Conservation (phyloP, 2,329 filamentous ascomycete genomes). For the Fusarium nematophilum region DNA sequence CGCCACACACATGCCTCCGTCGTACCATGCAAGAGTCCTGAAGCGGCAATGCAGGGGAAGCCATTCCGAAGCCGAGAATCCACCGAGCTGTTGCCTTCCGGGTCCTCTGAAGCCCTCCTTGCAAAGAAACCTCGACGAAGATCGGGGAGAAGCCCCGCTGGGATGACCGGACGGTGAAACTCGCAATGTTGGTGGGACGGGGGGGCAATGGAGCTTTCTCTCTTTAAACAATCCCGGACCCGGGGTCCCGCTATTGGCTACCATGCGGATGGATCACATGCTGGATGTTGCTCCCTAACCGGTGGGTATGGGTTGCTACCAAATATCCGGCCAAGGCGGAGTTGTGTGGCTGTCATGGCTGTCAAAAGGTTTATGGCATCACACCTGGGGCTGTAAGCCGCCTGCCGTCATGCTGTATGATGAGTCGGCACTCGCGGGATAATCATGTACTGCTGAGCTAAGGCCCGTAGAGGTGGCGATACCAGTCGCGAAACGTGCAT, state of each 20-base stretch:
- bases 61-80: slow-evolving; percentile 30
- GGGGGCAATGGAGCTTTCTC: not conserved
- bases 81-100: slow-evolving; percentile 22
- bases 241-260: slow-evolving; percentile 35
- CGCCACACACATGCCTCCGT: slow-evolving; percentile 31
- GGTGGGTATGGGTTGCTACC: slow-evolving; percentile 17
- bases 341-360: not conserved
- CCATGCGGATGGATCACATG: slow-evolving; percentile 42
- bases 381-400: slow-evolving; percentile 7
- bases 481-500: not conserved
- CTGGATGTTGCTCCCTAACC: slow-evolving; percentile 15
- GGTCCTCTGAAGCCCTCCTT: slow-evolving; percentile 16
- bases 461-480: slow-evolving; percentile 1
- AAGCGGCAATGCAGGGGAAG: slow-evolving; percentile 35
- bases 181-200: slow-evolving; percentile 18
- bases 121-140: not conserved
- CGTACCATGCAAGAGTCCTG: slow-evolving; percentile 41
- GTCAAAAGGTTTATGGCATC: slow-evolving; percentile 5
- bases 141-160: slow-evolving; percentile 9
- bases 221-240: slow-evolving; percentile 17
- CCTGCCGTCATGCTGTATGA: not conserved
- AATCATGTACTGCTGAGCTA: not conserved
- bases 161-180: slow-evolving; percentile 3
- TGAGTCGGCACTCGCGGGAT: slow-evolving; percentile 4
- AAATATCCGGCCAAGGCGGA: slow-evolving; percentile 3